Evolutionary conservation across 495 filamentous ascomycete genomes (phyloP).

Genomic region (Paragyromitra xinjiangensis): DNA sequence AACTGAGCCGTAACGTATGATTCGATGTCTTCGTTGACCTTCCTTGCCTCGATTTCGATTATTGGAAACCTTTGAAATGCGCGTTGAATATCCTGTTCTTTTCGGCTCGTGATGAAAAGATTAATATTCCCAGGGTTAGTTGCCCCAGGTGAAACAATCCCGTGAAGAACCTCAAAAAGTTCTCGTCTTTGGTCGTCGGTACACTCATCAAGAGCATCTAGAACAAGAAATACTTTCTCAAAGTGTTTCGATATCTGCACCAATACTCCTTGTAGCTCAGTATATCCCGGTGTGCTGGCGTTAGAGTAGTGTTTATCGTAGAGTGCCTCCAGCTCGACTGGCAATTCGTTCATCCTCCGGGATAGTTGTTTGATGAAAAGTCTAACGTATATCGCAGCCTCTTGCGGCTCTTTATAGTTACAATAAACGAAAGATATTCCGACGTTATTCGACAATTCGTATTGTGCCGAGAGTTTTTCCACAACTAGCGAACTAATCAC

Average conservation of each 20-base stretch:
- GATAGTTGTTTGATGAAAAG: constrained; percentile 18
- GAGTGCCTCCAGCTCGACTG: not conserved
- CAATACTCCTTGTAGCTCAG: constrained; percentile 7
- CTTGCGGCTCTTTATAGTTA: constrained; percentile 7
- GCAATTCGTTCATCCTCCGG: not conserved
- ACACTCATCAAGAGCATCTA: constrained; percentile 31
- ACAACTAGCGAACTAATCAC: constrained; percentile 17
- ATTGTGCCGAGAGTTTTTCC: not conserved
- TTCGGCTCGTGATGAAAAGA: constrained; percentile 34
- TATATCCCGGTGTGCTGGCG: not conserved
- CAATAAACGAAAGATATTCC: constrained; percentile 19
- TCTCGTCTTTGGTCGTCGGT: not conserved
- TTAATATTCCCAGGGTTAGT: not conserved
- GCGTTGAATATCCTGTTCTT: constrained; percentile 28
- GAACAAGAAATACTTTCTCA: constrained; percentile 5
- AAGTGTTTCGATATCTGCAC: not conserved
- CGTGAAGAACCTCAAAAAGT: constrained; percentile 2
- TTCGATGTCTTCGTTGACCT: constrained; percentile 32
- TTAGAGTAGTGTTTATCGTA: constrained; percentile 9
- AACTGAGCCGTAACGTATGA: constrained; percentile 26
- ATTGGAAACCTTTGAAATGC: constrained; percentile 7
- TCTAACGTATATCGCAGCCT: constrained; percentile 6
- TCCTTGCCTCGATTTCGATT: constrained; percentile 28
- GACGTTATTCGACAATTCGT: not conserved
- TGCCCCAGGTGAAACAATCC: not conserved